These are phyloP conservation scores for Vaccinium myrtillus DNA, from an alignment of 148 eudicot genomes.

Conservation along the genomic window DNA sequence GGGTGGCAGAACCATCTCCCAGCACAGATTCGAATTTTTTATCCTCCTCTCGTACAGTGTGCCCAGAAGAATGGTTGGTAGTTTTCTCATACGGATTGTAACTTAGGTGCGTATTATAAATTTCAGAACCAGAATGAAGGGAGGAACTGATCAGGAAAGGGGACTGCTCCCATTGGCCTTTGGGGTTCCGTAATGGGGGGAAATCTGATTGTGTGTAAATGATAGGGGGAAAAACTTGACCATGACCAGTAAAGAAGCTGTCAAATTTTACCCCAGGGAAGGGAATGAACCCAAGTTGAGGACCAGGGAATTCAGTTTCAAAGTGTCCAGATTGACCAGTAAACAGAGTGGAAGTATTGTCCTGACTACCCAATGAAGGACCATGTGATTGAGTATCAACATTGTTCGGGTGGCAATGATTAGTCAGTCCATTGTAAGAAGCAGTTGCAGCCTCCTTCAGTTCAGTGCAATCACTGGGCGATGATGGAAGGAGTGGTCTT, in stretches of 20 bases:
- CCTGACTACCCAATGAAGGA: constrained; percentile 24
- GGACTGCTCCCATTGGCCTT: constrained; percentile 34
- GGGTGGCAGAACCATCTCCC: constrained; percentile 41
- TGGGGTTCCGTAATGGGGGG: constrained; percentile 22
- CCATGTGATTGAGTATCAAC: constrained; percentile 28
- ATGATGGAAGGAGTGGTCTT: constrained; percentile 31
- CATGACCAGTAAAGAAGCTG: constrained; percentile 23
- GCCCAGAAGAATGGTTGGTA: constrained; percentile 17
- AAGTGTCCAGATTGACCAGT: constrained; percentile 29
- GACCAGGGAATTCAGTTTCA: constrained; percentile 28
- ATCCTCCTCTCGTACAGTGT: constrained; percentile 29
- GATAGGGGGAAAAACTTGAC: constrained; percentile 29
- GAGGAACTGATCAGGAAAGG: constrained; percentile 30
- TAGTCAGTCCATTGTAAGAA: constrained; percentile 31
- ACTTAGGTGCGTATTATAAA: constrained; percentile 27
- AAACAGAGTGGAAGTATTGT: constrained; percentile 25
- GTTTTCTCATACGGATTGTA: constrained; percentile 16
- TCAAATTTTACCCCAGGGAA: constrained; percentile 40
- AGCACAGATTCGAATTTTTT: constrained; percentile 33
- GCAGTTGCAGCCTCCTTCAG: constrained; percentile 30
- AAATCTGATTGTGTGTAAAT: constrained; percentile 28
- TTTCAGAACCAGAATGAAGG: constrained; percentile 33
- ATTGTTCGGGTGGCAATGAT: constrained; percentile 28
- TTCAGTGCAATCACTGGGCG: constrained; percentile 34
- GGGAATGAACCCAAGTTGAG: constrained; percentile 41